Base-by-base conservation (phyloP, 2,329 filamentous ascomycete genomes). In the Colletotrichum tabaci region DNA sequence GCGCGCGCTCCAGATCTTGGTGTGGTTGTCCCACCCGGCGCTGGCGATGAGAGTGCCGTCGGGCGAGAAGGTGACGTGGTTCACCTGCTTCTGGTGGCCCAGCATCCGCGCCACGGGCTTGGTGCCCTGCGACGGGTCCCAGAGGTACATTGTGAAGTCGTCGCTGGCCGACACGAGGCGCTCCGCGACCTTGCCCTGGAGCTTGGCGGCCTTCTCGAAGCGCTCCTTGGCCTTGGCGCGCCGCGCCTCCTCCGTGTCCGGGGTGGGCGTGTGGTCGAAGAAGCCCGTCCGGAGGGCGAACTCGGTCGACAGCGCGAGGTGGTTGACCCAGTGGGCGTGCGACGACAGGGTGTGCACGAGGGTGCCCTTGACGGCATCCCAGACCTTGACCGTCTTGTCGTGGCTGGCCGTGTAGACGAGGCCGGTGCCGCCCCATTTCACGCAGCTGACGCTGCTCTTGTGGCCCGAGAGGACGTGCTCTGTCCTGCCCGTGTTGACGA, bases 71-170 rank as follows among this genome's bases (percentile, higher is more conserved):
- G 92, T 93, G 58, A 98, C 95, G 79, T 98, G 94, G 81, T 98
- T 98, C 76, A 98, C 95, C 79, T 96, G 94, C 83, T 98, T 98
- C 80, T 98, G 94, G 78, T 99, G 96, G 2, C 96, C 96, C n/a
- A 94, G 83, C 83, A 98, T 89, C 44, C 95, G 88, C n/a, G 94
- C 93, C 4, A 98, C 86, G 0, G 96, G 95, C 80, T 98, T 98
- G 9, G 87, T 93, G 4, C 92, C 91, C 71, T 88, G 82, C 12
- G 91, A 87, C 0, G 95, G 95, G 72, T 97, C 94, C 96, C 96
- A 99, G 9, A 99, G 88, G 80, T 95, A 98, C 89, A 99, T 96
- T 7, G 95, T 98, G 81, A 95, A 97, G 81, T 99, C 96, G 79
- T 98, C 96, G 75, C 93, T 96, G 2, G 96, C 96, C 10, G 95